phyloP scores from a whole-genome alignment of 2,329 filamentous ascomycete species.

The Thermoascus crustaceus region DNA sequence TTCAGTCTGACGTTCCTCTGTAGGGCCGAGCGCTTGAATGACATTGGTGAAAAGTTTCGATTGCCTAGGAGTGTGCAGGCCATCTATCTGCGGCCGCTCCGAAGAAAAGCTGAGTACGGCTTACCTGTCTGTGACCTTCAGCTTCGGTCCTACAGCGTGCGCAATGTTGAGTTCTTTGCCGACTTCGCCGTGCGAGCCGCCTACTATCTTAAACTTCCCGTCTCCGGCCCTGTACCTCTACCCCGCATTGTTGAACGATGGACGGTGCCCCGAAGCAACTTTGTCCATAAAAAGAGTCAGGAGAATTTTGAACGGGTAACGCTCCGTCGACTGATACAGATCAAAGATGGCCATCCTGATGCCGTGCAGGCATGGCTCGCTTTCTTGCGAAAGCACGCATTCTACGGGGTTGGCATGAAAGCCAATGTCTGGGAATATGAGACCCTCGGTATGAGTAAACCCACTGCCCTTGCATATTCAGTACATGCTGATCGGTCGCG shows the following conservation, averaged over 20 bases:
- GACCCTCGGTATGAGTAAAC: slow-evolving; percentile 51
- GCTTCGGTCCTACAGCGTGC: slow-evolving; percentile 79
- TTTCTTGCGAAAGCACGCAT: slow-evolving; percentile 84
- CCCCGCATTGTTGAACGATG: slow-evolving; percentile 84
- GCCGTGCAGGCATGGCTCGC: slow-evolving; percentile 86
- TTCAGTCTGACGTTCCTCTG: slow-evolving; percentile 3
- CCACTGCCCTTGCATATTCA: slow-evolving; percentile 3
- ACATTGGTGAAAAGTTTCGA: slow-evolving; percentile 39
- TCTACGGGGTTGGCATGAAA: slow-evolving; percentile 98
- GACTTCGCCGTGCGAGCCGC: slow-evolving; percentile 92
- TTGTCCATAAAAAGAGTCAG: slow-evolving; percentile 94
- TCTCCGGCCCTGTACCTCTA: slow-evolving; percentile 75
- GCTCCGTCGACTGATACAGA: slow-evolving; percentile 75
- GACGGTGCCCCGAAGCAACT: slow-evolving; percentile 83
- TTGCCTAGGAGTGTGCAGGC: slow-evolving; percentile 76
- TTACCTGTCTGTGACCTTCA: slow-evolving; percentile 86
- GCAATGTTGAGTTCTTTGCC: slow-evolving; percentile 86
- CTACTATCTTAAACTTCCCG: slow-evolving; percentile 84
- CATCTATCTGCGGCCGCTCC: slow-evolving; percentile 75
- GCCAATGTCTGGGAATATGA: slow-evolving; percentile 92
- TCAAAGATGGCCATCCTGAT: slow-evolving; percentile 83
- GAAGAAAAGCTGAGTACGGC: slow-evolving; percentile 63
- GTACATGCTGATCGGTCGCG: slow-evolving; percentile 6
- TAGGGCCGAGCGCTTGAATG: slow-evolving; percentile 31
- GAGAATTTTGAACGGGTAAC: slow-evolving; percentile 97